These are phyloP conservation scores for Mycena vulgaris DNA, from an alignment of 768 basidiomycete species.

Conservation along the genomic window DNA sequence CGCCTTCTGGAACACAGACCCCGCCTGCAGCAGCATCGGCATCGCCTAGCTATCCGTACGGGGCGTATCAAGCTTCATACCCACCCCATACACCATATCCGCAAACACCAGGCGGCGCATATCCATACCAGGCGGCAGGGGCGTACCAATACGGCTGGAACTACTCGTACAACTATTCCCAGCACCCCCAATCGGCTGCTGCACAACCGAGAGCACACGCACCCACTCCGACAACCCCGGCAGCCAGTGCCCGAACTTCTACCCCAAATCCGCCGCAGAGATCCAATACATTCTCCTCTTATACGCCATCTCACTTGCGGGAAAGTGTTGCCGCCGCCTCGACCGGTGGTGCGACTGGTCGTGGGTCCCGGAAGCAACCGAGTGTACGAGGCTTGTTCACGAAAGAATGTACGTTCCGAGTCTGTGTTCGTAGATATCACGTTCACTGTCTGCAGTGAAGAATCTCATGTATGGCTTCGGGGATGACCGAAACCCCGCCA, in stretches of 20 bases:
- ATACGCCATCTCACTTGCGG: conserved; percentile 30
- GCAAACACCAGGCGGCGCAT: conserved; percentile 26
- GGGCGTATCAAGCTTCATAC: conserved; percentile 22
- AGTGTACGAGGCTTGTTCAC: conserved; percentile 83
- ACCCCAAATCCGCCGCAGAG: conserved; percentile 35
- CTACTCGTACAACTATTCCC: conserved; percentile 23
- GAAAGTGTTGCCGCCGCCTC: conserved; percentile 50
- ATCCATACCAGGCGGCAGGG: conserved; percentile 24
- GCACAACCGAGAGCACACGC: conserved; percentile 20
- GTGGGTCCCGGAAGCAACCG: conserved; percentile 74
- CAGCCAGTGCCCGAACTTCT: conserved; percentile 23
- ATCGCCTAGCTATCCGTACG: conserved; percentile 19
- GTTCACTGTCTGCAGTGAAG: conserved; percentile 66
- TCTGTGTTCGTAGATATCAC: conserved; percentile 31
- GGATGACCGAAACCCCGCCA: conserved; percentile 90
- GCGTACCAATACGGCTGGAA: conserved; percentile 31
- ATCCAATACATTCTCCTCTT: conserved; percentile 30
- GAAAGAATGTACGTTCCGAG: conserved; percentile 78
- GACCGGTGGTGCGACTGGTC: conserved; percentile 57
- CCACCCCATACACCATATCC: conserved; percentile 23
- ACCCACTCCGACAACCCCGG: conserved; percentile 10
- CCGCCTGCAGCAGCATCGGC: conserved; percentile 8
- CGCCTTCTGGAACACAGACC: conserved; percentile 27
- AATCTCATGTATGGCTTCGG: conserved; percentile 96
- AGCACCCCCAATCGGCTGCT: conserved; percentile 15